A percentile compares a stretch with the other conserved stretches of the same genome.
Evolutionary conservation across 192 early-diverging fungal genomes (phyloP).

Genomic region (Coemansia sp.): DNA sequence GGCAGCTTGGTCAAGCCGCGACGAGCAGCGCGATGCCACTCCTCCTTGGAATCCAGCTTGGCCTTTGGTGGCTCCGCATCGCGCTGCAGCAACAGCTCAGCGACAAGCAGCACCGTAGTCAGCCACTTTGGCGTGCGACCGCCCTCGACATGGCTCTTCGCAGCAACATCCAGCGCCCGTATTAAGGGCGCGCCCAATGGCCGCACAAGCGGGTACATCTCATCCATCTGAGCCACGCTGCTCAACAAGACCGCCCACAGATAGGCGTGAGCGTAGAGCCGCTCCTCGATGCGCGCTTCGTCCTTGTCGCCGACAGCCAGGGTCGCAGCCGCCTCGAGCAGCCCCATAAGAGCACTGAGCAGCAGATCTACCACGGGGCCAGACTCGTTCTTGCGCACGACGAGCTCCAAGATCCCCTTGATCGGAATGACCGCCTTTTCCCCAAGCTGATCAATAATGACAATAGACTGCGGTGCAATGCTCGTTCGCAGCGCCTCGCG

Average conservation of each 20-base stretch:
- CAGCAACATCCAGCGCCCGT: slow-evolving; percentile 31
- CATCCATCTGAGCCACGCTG: slow-evolving; percentile 25
- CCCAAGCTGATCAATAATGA: slow-evolving; percentile 35
- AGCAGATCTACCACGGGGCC: slow-evolving; percentile 24
- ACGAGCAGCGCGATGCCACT: slow-evolving; percentile 38
- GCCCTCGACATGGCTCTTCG: slow-evolving; percentile 7
- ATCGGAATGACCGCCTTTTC: slow-evolving; percentile 36
- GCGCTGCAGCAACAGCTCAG: slow-evolving; percentile 45
- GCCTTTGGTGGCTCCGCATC: slow-evolving; percentile 29
- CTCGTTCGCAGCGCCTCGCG: slow-evolving; percentile 58
- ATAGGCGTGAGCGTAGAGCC: slow-evolving; percentile 42
- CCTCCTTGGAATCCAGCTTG: slow-evolving; percentile 29
- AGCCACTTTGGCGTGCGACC: slow-evolving; percentile 36
- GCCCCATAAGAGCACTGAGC: slow-evolving; percentile 33
- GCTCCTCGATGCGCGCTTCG: slow-evolving; percentile 18
- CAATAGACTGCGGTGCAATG: slow-evolving; percentile 42
- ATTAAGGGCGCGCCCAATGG: slow-evolving; percentile 20
- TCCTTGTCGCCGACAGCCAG: neutral
- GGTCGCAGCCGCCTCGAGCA: slow-evolving; percentile 17
- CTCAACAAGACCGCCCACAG: slow-evolving; percentile 50
- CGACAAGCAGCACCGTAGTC: slow-evolving; percentile 37
- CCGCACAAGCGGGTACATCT: slow-evolving; percentile 32
- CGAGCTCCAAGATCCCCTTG: slow-evolving; percentile 40
- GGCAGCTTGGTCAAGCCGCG: slow-evolving; percentile 48
- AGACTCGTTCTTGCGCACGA: slow-evolving; percentile 34